phyloP scores from a whole-genome alignment of 345 rosid species.

The Eucalyptus caleyi region DNA sequence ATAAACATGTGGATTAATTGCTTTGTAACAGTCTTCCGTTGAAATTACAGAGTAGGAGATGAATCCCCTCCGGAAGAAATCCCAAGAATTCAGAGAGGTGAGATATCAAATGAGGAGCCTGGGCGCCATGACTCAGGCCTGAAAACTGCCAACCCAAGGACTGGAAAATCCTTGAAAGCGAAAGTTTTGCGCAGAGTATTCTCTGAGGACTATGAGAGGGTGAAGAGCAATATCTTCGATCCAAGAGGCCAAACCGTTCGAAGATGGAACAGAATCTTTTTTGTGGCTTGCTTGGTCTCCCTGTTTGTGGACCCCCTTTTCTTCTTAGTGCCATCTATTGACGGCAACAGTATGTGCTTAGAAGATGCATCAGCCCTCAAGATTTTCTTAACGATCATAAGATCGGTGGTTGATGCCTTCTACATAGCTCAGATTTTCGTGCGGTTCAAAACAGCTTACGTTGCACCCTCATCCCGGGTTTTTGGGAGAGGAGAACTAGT shows the following conservation, averaged over 20 bases:
- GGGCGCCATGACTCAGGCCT: neutral
- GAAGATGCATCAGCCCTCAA: conserved; percentile 7
- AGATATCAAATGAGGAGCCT: conserved; percentile 1
- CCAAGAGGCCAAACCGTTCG: conserved; percentile 22
- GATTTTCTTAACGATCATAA: conserved; percentile 11
- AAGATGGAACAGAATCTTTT: conserved; percentile 24
- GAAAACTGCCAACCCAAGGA: neutral
- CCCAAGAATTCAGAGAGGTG: neutral
- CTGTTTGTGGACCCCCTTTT: conserved; percentile 28
- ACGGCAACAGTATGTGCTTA: conserved; percentile 6
- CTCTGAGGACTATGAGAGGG: conserved; percentile 3
- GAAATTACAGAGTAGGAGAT: neutral
- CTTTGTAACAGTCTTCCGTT: neutral
- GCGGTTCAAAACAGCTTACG: conserved; percentile 28
- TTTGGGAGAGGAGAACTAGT: conserved; percentile 34
- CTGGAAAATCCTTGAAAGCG: neutral
- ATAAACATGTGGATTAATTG: neutral
- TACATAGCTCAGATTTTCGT: conserved; percentile 16
- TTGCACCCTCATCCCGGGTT: conserved; percentile 28
- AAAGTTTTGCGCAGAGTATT: conserved; percentile 1
- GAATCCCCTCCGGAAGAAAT: neutral
- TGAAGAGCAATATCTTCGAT: conserved; percentile 15
- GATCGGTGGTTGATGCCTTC: conserved; percentile 17
- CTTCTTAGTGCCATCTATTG: conserved; percentile 9
- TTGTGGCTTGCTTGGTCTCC: conserved; percentile 16